phyloP scores from a whole-genome alignment of 208 protist species.

The Sergeia podlipaevii region DNA sequence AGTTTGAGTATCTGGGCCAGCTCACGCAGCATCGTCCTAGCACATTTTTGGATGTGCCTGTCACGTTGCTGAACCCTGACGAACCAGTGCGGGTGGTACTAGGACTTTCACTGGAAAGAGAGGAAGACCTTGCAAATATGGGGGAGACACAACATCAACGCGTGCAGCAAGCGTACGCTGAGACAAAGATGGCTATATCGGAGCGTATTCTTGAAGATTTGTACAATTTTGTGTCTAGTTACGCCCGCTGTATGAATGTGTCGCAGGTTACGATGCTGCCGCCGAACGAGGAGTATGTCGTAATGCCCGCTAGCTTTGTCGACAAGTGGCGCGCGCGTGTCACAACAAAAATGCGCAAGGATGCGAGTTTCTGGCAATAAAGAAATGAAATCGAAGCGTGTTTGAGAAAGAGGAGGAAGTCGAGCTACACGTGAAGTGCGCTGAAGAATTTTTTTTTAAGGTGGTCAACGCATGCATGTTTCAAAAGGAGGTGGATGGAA shows the following conservation, averaged over 20 bases:
- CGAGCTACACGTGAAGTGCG: no score
- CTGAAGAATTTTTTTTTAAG: no score
- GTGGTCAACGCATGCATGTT: no score
- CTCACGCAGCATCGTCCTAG: slow-evolving; percentile 53
- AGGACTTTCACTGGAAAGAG: slow-evolving; percentile 50
- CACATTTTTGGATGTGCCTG: slow-evolving; percentile 41
- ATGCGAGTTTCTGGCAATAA: slow-evolving; percentile 49
- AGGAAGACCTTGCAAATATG: slow-evolving; percentile 58
- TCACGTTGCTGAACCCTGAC: slow-evolving; percentile 22
- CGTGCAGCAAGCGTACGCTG: slow-evolving; percentile 27
- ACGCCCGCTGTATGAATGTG: slow-evolving; percentile 33
- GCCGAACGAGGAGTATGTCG: slow-evolving; percentile 47
- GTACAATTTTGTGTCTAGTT: slow-evolving; percentile 65
- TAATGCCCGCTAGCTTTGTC: slow-evolving; percentile 69
- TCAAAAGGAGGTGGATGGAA: no score
- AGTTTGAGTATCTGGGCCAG: slow-evolving; percentile 67
- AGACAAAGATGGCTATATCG: slow-evolving; percentile 57
- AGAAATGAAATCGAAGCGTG: no score
- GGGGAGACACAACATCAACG: slow-evolving; percentile 31
- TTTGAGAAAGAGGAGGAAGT: no score
- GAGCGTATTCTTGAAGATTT: slow-evolving; percentile 71
- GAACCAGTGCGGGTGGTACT: slow-evolving; percentile 41
- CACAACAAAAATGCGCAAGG: slow-evolving; percentile 50
- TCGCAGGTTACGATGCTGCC: not conserved
- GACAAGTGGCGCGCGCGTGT: slow-evolving; percentile 56